These are phyloP conservation scores for Bidens hawaiensis DNA, from an alignment of 140 eudicot genomes.

Conservation along the genomic window DNA sequence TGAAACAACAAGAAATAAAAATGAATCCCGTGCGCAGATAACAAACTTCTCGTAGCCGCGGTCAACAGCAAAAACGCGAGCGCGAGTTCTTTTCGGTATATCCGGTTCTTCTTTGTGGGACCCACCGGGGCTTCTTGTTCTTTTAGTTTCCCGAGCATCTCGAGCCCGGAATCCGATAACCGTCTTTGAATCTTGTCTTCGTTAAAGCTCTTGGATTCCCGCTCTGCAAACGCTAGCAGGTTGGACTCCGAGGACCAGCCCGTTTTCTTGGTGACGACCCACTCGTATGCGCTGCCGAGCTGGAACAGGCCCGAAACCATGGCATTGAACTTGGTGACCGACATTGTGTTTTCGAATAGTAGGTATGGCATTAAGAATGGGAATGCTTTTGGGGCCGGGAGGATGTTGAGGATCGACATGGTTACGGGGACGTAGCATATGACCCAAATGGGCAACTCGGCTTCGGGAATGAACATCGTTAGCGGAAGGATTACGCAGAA, in stretches of 20 bases:
- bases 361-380: slow-evolving; percentile 91
- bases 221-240: slow-evolving; percentile 64
- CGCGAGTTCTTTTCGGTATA: slow-evolving; percentile 69
- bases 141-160: slow-evolving; percentile 59
- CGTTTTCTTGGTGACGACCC: slow-evolving; percentile 90
- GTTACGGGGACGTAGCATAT: slow-evolving; percentile 80
- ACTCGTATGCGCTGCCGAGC: slow-evolving; percentile 90
- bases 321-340: slow-evolving; percentile 93
- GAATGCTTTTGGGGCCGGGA: slow-evolving; percentile 87
- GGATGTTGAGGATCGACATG: slow-evolving; percentile 75
- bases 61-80: slow-evolving; percentile 74
- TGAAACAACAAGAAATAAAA: slow-evolving; percentile 87
- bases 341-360: slow-evolving; percentile 93
- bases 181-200: slow-evolving; percentile 75
- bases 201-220: slow-evolving; percentile 46
- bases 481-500: slow-evolving; percentile 83
- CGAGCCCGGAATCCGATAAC: slow-evolving; percentile 80
- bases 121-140: slow-evolving; percentile 46
- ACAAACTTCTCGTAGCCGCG: slow-evolving; percentile 78
- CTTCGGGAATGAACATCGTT: slow-evolving; percentile 91
- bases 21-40: slow-evolving; percentile 87
- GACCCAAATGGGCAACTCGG: slow-evolving; percentile 81
- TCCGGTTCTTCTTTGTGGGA: slow-evolving; percentile 55
- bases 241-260: slow-evolving; percentile 85
- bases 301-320: slow-evolving; percentile 90